Conservation (phyloP, 805 yeast species). For the Metschnikowia rubicola region DNA sequence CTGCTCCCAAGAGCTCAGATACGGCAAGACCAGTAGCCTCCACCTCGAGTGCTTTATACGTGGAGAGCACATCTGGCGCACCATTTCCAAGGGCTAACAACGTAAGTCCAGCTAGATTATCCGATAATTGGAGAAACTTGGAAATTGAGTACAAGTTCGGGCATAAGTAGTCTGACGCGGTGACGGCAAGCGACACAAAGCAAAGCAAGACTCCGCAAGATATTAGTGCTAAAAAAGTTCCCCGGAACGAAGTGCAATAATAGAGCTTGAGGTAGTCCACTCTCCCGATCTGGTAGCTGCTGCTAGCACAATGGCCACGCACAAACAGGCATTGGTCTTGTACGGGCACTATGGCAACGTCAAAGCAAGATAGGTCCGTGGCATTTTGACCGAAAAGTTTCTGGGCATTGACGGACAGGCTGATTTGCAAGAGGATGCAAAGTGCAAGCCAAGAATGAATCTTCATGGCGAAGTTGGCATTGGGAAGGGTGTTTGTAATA, state of each 20-base stretch:
- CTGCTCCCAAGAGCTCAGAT: constrained; percentile 90
- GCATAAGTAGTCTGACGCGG: constrained; percentile 79
- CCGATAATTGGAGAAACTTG: constrained; percentile 57
- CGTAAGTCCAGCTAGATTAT: constrained; percentile 81
- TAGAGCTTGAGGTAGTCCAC: constrained; percentile 36
- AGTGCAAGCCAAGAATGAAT: constrained; percentile 1
- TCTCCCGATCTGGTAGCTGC: constrained; percentile 28
- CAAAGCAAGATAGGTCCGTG: constrained; percentile 9
- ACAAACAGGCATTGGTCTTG: constrained; percentile 38
- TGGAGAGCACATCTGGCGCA: constrained; percentile 82
- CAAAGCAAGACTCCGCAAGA: constrained; percentile 33
- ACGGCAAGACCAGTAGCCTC: constrained; percentile 77
- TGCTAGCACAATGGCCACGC: constrained; percentile 28
- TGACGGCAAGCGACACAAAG: constrained; percentile 65
- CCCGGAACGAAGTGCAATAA: constrained; percentile 24
- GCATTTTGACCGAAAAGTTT: neutral
- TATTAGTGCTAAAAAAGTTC: constrained; percentile 17
- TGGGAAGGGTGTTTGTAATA: neutral
- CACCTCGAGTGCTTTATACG: constrained; percentile 73
- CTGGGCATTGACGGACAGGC: neutral
- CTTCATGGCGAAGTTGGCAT: constrained; percentile 3
- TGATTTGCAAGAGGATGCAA: constrained; percentile 1
- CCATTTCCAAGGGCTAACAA: constrained; percentile 90
- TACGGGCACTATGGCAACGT: constrained; percentile 8
- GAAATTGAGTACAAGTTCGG: constrained; percentile 75